Evolutionary conservation across 495 filamentous ascomycete genomes (phyloP), one percentile per base, ranked within the genome.

Genomic region (Elaphomyces granulatus): DNA sequence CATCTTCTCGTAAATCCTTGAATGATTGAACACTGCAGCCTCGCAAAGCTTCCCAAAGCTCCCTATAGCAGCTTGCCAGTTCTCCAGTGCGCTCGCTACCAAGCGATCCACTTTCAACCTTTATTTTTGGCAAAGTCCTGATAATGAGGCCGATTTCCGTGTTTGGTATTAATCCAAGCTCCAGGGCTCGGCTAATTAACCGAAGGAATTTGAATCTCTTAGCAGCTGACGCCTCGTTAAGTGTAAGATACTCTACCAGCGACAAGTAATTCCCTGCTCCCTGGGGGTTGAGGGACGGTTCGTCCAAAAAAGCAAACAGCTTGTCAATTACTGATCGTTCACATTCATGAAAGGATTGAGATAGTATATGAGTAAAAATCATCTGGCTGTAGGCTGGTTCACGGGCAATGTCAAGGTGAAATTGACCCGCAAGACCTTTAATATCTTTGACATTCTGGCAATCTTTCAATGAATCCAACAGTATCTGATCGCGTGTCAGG

Each of bases 11-110:
- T 38, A 68, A 38, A 21, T 66, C 56, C 15, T 38, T 43, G 28
- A 61, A 54, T 15, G 49, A 47, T 18, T 63, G 55, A 17, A 67
- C 52, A 31, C 50, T 58, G 37, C 62, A 64, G 7, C 41, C 43
- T 8, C 59, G 59, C 42, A 67, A 60, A 3, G 62, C 58, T 47
- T 51, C 51, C 64, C 64, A 67, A 45, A 67, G 52, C 3, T 45
- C 38, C 30, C 49, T 43, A 34, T 60, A 59, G 14, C 53, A 44
- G 4, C 44, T 41, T 4, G 40, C 26, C 15, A 63, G 32, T 9
- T 41, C 17, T 20, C 41, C 35, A 19, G 20, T 45, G 10, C 38
- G 40, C 36, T 49, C 41, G 19, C 15, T 1, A 9, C 15, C 18
- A 15, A 23, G 16, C 8, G 14, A n/a, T 10, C 15, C 14, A 18